These are phyloP conservation scores for Trebouxia sp. DNA, from an alignment of 139 green algal genomes.

Conservation along the genomic window DNA sequence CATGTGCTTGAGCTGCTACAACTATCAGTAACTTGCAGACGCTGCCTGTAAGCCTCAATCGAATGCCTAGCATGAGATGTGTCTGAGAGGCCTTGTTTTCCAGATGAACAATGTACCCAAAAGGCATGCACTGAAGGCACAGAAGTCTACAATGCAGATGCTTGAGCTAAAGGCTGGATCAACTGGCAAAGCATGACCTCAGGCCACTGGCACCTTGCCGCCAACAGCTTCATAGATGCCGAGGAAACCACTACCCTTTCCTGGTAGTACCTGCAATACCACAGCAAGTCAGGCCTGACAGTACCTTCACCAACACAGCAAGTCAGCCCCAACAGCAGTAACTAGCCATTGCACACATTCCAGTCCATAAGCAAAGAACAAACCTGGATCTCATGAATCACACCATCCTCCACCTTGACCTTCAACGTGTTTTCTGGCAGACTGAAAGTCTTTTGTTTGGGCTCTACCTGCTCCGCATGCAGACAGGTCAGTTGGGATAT, in stretches of 20 bases:
- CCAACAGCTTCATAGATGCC: slow-evolving; percentile 41
- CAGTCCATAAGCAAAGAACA: background rate
- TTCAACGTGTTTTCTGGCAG: slow-evolving; percentile 32
- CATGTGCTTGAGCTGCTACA: no score
- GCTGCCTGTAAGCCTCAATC: no score
- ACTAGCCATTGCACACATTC: background rate
- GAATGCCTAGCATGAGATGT: no score
- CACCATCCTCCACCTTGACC: slow-evolving; percentile 41
- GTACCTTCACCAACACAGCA: no score
- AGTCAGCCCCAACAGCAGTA: background rate
- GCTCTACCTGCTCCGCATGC: background rate
- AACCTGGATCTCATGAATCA: slow-evolving; percentile 36
- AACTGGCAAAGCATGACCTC: no score
- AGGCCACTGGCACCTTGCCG: slow-evolving; percentile 12
- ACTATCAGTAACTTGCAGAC: no score
- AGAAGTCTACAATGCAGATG: no score
- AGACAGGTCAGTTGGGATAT: background rate
- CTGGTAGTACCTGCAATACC: slow-evolving; percentile 38
- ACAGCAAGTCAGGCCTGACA: no score
- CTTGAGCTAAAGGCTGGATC: no score
- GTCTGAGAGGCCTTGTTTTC: no score
- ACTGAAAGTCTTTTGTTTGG: slow-evolving; percentile 29
- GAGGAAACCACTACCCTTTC: slow-evolving; percentile 10
- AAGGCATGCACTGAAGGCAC: no score
- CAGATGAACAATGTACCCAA: no score